Percentiles rank a stretch among this genome's conserved stretches.
Evolutionary conservation across 2,329 filamentous ascomycete species (phyloP).

Genomic region (Fusarium proliferatum): DNA sequence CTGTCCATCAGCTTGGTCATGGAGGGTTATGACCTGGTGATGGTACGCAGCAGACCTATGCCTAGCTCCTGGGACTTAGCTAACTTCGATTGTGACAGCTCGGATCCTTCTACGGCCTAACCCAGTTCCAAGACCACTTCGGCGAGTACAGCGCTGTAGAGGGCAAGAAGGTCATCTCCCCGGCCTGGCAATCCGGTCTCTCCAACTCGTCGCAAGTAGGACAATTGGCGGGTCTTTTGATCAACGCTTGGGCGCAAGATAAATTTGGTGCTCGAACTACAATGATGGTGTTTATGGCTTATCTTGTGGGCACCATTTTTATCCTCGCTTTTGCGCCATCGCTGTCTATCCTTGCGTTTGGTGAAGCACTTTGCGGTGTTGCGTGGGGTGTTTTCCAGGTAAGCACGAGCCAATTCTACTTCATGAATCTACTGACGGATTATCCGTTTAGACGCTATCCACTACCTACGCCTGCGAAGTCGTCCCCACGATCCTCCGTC

Average conservation of each 20-base stretch:
- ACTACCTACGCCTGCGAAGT: constrained; percentile 58
- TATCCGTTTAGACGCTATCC: constrained; percentile 47
- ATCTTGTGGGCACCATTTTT: constrained; percentile 10
- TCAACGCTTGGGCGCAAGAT: constrained; percentile 57
- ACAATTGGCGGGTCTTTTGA: constrained; percentile 56
- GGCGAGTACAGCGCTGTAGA: background rate
- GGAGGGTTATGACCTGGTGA: constrained; percentile 49
- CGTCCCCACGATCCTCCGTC: constrained; percentile 49
- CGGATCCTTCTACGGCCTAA: constrained; percentile 27
- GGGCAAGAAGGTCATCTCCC: constrained; percentile 52
- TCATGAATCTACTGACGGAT: accelerated
- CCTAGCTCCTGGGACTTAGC: background rate
- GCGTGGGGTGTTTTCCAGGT: constrained; percentile 49
- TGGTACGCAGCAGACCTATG: constrained; percentile 40
- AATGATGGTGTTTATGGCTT: constrained; percentile 38
- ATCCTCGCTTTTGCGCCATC: constrained; percentile 48
- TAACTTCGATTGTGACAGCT: background rate
- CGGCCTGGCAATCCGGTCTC: constrained; percentile 59
- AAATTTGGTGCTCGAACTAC: constrained; percentile 44
- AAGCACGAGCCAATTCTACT: accelerated
- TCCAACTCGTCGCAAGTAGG: constrained; percentile 57
- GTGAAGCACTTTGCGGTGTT: constrained; percentile 50
- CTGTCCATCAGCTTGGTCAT: background rate
- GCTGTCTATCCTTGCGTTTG: constrained; percentile 51
- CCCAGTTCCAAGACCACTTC: constrained; percentile 28